phyloP scores from a whole-genome alignment of 2,329 filamentous ascomycete species.

The Trichophyton rubrum region DNA sequence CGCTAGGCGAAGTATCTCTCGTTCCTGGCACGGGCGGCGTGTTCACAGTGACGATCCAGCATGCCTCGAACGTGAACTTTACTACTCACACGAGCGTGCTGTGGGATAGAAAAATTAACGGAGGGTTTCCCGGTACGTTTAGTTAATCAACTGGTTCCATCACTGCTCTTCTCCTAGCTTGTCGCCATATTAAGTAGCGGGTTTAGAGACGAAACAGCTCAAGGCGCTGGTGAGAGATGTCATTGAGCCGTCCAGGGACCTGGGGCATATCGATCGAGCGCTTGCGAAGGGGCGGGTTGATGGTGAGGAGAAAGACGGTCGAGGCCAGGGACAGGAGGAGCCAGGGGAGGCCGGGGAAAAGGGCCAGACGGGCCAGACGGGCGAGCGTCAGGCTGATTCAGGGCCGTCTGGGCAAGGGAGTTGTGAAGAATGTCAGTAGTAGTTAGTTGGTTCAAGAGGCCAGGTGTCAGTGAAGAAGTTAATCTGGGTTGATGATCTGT shows the following conservation, averaged over 20 bases:
- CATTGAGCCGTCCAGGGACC: conserved; percentile 61
- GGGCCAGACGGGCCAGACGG: neutral
- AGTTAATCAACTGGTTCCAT: neutral
- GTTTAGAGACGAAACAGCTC: conserved; percentile 71
- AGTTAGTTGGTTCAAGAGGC: neutral
- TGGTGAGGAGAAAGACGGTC: neutral
- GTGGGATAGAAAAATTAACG: conserved; percentile 80
- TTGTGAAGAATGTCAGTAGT: neutral
- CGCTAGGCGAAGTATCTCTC: conserved; percentile 75
- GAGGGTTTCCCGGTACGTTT: conserved; percentile 63
- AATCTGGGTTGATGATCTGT: too few species aligned
- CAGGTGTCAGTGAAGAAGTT: neutral
- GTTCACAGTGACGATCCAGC: conserved; percentile 59
- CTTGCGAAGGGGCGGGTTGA: conserved; percentile 15
- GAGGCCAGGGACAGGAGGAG: neutral
- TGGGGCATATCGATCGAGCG: conserved; percentile 67
- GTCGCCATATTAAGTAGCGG: neutral
- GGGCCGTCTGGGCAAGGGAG: neutral
- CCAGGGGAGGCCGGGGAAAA: neutral
- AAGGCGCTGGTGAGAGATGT: conserved; percentile 74
- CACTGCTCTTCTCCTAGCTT: neutral
- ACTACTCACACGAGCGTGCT: conserved; percentile 44
- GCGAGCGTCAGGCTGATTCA: neutral
- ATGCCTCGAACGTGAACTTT: conserved; percentile 16
- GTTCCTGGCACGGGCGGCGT: conserved; percentile 73